Percentiles rank a stretch among this genome's conserved stretches.
phyloP scores from a whole-genome alignment of 768 basidiomycete species.

The Tylopilus sp. region DNA sequence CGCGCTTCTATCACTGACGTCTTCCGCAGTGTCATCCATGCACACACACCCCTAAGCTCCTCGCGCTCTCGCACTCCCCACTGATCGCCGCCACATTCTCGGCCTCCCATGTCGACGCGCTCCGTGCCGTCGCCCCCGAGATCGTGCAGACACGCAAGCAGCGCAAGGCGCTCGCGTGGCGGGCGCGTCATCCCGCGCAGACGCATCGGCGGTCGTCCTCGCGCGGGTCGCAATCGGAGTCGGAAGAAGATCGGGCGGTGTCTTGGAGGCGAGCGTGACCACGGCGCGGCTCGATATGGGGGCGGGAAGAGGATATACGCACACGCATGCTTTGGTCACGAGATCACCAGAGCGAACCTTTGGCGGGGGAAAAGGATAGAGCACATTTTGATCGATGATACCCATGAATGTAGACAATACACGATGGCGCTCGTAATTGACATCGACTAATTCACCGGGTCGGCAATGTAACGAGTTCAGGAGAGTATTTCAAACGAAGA shows the following conservation, averaged over 20 bases:
- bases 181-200: conserved; percentile 3
- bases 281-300: too few species aligned
- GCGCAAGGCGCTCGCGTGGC: conserved; percentile 27
- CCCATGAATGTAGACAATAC: background rate
- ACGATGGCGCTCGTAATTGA: background rate
- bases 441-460: background rate
- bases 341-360: too few species aligned
- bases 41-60: conserved; percentile 20
- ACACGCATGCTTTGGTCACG: too few species aligned
- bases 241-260: conserved; percentile 15
- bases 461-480: too few species aligned
- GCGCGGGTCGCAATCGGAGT: conserved; percentile 1
- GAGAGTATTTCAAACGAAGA: too few species aligned
- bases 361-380: background rate
- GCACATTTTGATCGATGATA: background rate
- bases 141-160: conserved; percentile 23
- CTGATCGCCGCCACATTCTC: conserved; percentile 15
- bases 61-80: conserved; percentile 23
- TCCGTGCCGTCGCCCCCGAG: conserved; percentile 25
- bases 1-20: background rate
- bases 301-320: too few species aligned
- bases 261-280: conserved; percentile 16
- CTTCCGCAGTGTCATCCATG: background rate
- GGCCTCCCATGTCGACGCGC: background rate
- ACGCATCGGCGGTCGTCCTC: conserved; percentile 2